Evolutionary conservation across 805 yeast genomes (phyloP).

Genomic region (Kuraishia borneana): DNA sequence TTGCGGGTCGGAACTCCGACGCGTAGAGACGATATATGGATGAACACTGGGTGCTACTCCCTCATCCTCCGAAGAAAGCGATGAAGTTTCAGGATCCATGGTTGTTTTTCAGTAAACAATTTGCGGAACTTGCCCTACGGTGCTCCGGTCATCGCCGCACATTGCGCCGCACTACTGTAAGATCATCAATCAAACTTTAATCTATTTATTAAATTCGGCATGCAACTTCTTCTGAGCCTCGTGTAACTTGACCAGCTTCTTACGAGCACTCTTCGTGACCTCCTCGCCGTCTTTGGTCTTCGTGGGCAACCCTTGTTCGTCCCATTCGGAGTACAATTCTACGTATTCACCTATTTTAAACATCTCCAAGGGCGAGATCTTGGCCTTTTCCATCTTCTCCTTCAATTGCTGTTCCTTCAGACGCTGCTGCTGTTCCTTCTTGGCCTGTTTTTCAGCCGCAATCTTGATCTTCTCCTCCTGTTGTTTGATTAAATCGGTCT

Average conservation of each 20-base stretch:
- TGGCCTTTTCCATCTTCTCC: constrained; percentile 57
- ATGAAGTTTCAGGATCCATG: too few relatives aligned
- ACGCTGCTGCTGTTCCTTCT: constrained; percentile 45
- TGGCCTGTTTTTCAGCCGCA: constrained; percentile 45
- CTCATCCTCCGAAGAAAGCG: too few relatives aligned
- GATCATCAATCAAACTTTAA: too few relatives aligned
- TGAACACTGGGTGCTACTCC: too few relatives aligned
- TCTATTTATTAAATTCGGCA: too few relatives aligned
- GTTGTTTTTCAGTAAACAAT: too few relatives aligned
- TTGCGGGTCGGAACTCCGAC: too few relatives aligned
- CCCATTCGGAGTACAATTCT: constrained; percentile 57
- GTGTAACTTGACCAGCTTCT: constrained; percentile 71
- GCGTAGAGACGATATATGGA: too few relatives aligned
- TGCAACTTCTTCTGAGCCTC: constrained; percentile 77
- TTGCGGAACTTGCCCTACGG: too few relatives aligned
- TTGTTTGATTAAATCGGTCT: constrained; percentile 46
- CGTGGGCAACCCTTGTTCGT: constrained; percentile 74
- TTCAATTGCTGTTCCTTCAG: constrained; percentile 50
- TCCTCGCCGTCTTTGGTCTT: constrained; percentile 71
- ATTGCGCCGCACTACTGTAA: too few relatives aligned
- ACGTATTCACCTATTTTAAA: constrained; percentile 40
- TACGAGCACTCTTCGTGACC: constrained; percentile 72
- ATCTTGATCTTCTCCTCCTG: constrained; percentile 47
- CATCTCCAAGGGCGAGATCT: constrained; percentile 58
- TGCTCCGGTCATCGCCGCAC: too few relatives aligned